Evolutionary conservation across 1,139 yeast genomes (phyloP).

Genomic region (Suhomyces bolitotheri): DNA sequence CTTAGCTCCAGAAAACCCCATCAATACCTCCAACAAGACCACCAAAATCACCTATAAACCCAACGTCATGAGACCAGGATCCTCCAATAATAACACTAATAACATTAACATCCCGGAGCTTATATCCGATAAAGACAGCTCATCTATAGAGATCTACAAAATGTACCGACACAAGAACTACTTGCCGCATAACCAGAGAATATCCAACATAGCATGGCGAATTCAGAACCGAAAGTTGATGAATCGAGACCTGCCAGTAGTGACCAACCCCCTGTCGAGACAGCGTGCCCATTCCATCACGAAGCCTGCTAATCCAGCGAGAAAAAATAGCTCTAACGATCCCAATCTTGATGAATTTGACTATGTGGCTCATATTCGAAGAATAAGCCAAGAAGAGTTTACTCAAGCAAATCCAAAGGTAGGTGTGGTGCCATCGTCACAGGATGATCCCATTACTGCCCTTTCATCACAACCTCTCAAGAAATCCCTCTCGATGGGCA

Average conservation of each 20-base stretch:
- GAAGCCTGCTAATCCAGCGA: conserved; percentile 8
- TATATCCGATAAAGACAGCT: conserved; percentile 33
- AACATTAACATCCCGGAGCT: conserved; percentile 20
- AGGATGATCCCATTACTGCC: neutral
- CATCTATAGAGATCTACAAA: conserved; percentile 37
- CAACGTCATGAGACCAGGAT: conserved; percentile 7
- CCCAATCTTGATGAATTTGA: conserved; percentile 46
- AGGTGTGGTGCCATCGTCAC: neutral
- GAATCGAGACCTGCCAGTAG: conserved; percentile 2
- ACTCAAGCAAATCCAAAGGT: conserved; percentile 8
- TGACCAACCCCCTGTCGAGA: conserved; percentile 5
- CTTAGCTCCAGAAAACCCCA: no score
- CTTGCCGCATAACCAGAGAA: conserved; percentile 46
- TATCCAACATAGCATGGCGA: conserved; percentile 50
- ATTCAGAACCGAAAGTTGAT: conserved; percentile 41
- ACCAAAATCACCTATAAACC: conserved; percentile 17
- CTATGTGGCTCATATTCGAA: conserved; percentile 48
- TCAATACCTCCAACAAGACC: conserved; percentile 7
- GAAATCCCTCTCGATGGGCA: neutral
- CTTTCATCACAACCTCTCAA: neutral
- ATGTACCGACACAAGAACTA: conserved; percentile 47
- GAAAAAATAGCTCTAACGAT: conserved; percentile 18
- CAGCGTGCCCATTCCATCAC: conserved; percentile 12
- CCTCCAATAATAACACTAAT: conserved; percentile 2
- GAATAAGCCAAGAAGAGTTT: conserved; percentile 44